Conservation (phyloP, 2,329 filamentous ascomycete genomes). For the Acrocalymma vagum region DNA sequence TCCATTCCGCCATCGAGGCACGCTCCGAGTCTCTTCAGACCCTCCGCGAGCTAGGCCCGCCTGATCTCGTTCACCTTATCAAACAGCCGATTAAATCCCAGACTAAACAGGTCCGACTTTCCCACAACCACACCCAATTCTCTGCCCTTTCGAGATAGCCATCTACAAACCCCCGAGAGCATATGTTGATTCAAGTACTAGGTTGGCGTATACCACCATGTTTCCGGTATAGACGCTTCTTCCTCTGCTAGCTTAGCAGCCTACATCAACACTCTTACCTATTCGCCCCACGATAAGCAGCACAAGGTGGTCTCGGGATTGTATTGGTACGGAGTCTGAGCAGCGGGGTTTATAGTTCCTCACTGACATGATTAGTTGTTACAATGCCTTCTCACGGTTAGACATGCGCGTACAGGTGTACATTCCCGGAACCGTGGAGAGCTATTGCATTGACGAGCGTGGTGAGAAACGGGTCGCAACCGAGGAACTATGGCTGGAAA, state of each 20-base stretch:
- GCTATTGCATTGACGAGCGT: slow-evolving; percentile 96
- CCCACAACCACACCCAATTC: slow-evolving; percentile 3
- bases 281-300: slow-evolving; percentile 82
- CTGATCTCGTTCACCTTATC: slow-evolving; percentile 93
- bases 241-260: slow-evolving; percentile 96
- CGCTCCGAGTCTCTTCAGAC: slow-evolving; percentile 87
- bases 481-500: slow-evolving; percentile 95
- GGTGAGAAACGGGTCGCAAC: slow-evolving; percentile 94
- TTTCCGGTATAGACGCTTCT: slow-evolving; percentile 95
- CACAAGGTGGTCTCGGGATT: slow-evolving; percentile 93
- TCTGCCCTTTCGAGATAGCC: too few species aligned
- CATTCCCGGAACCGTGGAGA: slow-evolving; percentile 95
- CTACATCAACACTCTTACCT: slow-evolving; percentile 97
- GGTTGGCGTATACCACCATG: slow-evolving; percentile 96
- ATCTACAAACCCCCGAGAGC: too few species aligned
- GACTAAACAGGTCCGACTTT: slow-evolving; percentile 62
- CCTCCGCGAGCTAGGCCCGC: slow-evolving; percentile 91
- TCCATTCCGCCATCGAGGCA: slow-evolving; percentile 90
- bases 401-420: slow-evolving; percentile 99
- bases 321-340: slow-evolving; percentile 74
- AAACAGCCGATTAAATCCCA: slow-evolving; percentile 73
- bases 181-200: slow-evolving; percentile 47
- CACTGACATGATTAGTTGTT: slow-evolving; percentile 70
- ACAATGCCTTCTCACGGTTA: slow-evolving; percentile 97
- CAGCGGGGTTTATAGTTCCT: slow-evolving; percentile 2